A percentile compares a stretch with the other conserved stretches of the same genome.
Evolutionary conservation across 805 yeast genomes (phyloP).

Genomic region (Kodamaea kaohsiungensis): DNA sequence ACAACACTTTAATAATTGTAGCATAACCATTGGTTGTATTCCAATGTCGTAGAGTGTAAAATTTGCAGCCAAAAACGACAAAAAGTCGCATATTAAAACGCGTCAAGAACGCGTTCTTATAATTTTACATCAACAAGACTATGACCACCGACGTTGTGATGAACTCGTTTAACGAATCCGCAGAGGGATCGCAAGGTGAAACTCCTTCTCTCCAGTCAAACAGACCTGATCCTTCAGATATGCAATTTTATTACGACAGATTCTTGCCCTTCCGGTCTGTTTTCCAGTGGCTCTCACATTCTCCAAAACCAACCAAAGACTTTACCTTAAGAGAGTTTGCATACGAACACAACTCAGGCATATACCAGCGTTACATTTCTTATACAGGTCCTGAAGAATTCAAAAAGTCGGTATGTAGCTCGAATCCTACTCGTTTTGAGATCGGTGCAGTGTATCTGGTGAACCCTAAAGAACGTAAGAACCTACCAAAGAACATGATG

Average conservation of each 20-base stretch:
- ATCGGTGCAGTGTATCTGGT: conserved; percentile 89
- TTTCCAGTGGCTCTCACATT: conserved; percentile 90
- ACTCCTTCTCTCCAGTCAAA: background rate
- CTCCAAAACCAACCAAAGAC: conserved; percentile 70
- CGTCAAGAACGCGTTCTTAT: background rate
- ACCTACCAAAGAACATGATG: conserved; percentile 73
- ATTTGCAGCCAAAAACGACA: background rate
- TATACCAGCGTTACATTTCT: conserved; percentile 87
- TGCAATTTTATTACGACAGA: conserved; percentile 68
- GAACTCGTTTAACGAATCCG: conserved; percentile 2
- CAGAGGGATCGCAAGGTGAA: background rate
- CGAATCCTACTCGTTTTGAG: conserved; percentile 89
- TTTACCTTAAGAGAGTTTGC: conserved; percentile 93
- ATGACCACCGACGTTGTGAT: conserved; percentile 4
- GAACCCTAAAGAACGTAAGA: conserved; percentile 84
- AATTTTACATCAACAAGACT: background rate
- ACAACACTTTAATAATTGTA: too few relatives aligned
- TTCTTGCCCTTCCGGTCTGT: conserved; percentile 75
- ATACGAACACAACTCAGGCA: conserved; percentile 83
- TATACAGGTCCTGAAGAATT: conserved; percentile 68
- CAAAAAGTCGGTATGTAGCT: conserved; percentile 68
- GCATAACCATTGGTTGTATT: too few relatives aligned
- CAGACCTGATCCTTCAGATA: conserved; percentile 39
- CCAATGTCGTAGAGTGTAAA: background rate
- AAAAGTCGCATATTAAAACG: conserved; percentile 2